A percentile compares a stretch with the other conserved stretches of the same genome.
These are phyloP conservation scores for Williopsis jadinii DNA, from an alignment of 1,139 yeast species.

Conservation along the genomic window DNA sequence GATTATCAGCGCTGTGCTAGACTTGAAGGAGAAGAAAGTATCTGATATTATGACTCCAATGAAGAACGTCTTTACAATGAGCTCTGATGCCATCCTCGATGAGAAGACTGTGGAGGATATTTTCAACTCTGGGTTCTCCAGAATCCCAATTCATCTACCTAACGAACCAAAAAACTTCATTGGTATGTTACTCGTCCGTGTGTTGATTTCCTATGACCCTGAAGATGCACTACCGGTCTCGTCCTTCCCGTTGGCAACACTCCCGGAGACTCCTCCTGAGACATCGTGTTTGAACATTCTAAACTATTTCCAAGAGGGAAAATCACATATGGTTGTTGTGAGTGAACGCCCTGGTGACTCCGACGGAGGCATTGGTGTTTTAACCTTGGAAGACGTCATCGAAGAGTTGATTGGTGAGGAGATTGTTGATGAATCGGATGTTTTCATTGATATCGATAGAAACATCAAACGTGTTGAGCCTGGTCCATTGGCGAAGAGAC, in stretches of 20 bases:
- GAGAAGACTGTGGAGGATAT: slow-evolving; percentile 84
- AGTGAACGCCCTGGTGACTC: slow-evolving; percentile 84
- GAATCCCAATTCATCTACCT: slow-evolving; percentile 94
- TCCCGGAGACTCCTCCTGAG: slow-evolving; percentile 89
- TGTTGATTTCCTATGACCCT: slow-evolving; percentile 91
- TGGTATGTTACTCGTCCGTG: slow-evolving; percentile 91
- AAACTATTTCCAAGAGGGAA: slow-evolving; percentile 96
- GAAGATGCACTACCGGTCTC: slow-evolving; percentile 93
- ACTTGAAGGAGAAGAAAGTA: slow-evolving; percentile 87
- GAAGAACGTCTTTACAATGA: slow-evolving; percentile 81
- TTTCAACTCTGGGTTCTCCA: slow-evolving; percentile 87
- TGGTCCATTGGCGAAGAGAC: slow-evolving; percentile 75
- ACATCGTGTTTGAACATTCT: slow-evolving; percentile 91
- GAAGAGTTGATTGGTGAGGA: slow-evolving; percentile 98
- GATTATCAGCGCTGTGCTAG: slow-evolving; percentile 88
- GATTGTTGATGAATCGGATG: slow-evolving; percentile 96
- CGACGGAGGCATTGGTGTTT: slow-evolving; percentile 81
- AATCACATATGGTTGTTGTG: slow-evolving; percentile 94
- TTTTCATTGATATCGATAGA: slow-evolving; percentile 82
- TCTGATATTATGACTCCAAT: slow-evolving; percentile 91
- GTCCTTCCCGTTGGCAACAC: slow-evolving; percentile 88
- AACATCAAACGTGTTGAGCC: slow-evolving; percentile 79
- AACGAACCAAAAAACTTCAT: slow-evolving; percentile 85
- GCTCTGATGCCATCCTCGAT: slow-evolving; percentile 77
- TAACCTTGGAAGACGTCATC: slow-evolving; percentile 92